Evolutionary conservation across 805 yeast species (phyloP), one percentile per base, ranked within the genome.

Genomic region (Lachancea nothofagi): DNA sequence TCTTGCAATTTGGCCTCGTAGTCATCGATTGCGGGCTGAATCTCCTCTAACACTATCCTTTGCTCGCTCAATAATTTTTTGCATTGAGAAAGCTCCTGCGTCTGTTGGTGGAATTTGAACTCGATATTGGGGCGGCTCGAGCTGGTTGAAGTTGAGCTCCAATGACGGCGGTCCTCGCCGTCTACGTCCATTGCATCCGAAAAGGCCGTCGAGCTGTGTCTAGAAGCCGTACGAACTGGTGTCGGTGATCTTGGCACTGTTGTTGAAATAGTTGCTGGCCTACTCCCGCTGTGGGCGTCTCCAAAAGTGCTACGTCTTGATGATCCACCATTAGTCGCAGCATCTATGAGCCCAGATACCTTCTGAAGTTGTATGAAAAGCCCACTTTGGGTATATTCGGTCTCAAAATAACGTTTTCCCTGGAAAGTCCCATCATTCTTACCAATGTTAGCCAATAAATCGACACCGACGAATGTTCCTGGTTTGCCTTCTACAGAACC

Each of bases 381-480:
- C 0, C 97, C 97, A 14, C 87, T 70, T 41, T 73, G 73, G 0
- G 88, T 83, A 25, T 55, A 62, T 5, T 67, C 62, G 0, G 89
- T 85, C 4, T 67, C 66, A 55, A 89, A 89, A 57, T 88, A 88
- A 39, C 67, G 67, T 6, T 66, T 56, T 0, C 95, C 95, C 42
- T 80, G 74, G 32, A 79, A 87, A 29, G 75, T 72, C n/a, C 98
- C 98, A 40, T 77, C 74, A 55, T 90, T 93, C 59, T 86, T 84
- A 17, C 98, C 98, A 40, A 75, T 67, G 4, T 66, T 55, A 0
- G 74, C 79, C n/a, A 78, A 53, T 30, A 90, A 65, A 57, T 90
- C 97, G 5, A 90, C 72, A 2, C 98, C 98, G 4, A 89, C 96
- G 66, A 80, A 90, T 8, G 70, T 67, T 0, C 96, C 95, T 5